These are phyloP conservation scores for Gardenia jasminoides DNA, from an alignment of 257 asterid species.

Conservation along the genomic window DNA sequence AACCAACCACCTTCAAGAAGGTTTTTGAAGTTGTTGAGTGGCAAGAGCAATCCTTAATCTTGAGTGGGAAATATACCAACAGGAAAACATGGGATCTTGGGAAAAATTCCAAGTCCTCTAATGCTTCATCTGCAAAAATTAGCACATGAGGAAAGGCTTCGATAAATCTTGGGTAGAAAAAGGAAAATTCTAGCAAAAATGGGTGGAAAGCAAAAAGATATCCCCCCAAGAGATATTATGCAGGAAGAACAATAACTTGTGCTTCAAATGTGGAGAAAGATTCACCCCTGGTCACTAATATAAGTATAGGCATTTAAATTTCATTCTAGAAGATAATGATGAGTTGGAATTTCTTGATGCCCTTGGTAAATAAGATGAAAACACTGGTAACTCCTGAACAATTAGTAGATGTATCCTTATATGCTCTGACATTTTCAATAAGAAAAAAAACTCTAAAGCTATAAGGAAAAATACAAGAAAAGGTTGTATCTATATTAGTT, in stretches of 20 bases:
- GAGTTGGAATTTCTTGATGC: background rate
- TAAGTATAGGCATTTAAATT: too few species aligned
- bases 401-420: background rate
- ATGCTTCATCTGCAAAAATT: rapidly evolving
- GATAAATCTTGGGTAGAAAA: too few species aligned
- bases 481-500: too few species aligned
- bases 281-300: too few species aligned
- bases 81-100: background rate
- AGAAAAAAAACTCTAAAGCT: background rate
- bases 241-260: too few species aligned
- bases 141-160: background rate
- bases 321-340: too few species aligned
- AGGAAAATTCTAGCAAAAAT: too few species aligned
- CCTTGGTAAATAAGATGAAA: background rate
- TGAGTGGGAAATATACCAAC: background rate
- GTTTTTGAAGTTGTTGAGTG: background rate
- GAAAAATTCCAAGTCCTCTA: too few species aligned
- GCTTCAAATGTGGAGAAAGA: too few species aligned
- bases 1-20: background rate
- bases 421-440: background rate
- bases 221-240: too few species aligned
- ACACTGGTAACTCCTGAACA: background rate
- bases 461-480: background rate
- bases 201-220: too few species aligned
- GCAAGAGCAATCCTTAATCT: background rate